Evolutionary conservation across 1,139 yeast genomes (phyloP), one percentile per base, ranked within the genome.

Genomic region (Suhomyces kunorum): DNA sequence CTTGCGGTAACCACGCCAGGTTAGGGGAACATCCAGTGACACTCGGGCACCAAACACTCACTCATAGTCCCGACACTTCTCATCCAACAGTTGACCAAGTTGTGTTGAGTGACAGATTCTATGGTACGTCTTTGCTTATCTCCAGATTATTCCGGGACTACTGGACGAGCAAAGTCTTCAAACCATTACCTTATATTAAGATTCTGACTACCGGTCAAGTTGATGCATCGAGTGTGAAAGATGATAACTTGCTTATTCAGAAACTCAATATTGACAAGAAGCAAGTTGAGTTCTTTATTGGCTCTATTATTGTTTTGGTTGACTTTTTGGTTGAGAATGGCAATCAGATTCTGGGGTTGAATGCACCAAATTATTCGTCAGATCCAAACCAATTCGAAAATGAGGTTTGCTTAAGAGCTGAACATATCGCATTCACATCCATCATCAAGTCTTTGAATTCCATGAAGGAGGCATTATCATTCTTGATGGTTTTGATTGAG

Each of bases 381-480:
- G 78, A 73, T 46, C 78, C 78, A 6, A 61, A 62, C 24, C 74
- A 69, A 48, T 66, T 69, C 49, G 76, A 71, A 41, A 69, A 64
- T 44, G 95, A 87, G 54, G 76, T 85, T 29, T 87, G 95, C 34
- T 70, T 84, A 48, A 90, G 94, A 61, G 96, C 96, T 1, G 98
- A 92, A 57, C 92, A 87, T 54, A 81, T 90, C 53, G 96, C 96
- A 8, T 79, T 92, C 50, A 82, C 84, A 22, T 81, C 97, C 0
- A 69, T 94, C 32, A 72, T 87, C 34, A 83, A 84, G 51, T 78
- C 92, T 6, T 76, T 90, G 44, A 80, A 77, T 46, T 83, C 90
- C 6, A 81, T 88, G 64, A 87, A 88, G 50, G 98, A 92, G 62
- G 96, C 96, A 0, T 71, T 92, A 34, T 87, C 97, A 1, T 92